Evolutionary conservation across 2,329 filamentous ascomycete genomes (phyloP).

Genomic region (Rasamsonia emersonii): DNA sequence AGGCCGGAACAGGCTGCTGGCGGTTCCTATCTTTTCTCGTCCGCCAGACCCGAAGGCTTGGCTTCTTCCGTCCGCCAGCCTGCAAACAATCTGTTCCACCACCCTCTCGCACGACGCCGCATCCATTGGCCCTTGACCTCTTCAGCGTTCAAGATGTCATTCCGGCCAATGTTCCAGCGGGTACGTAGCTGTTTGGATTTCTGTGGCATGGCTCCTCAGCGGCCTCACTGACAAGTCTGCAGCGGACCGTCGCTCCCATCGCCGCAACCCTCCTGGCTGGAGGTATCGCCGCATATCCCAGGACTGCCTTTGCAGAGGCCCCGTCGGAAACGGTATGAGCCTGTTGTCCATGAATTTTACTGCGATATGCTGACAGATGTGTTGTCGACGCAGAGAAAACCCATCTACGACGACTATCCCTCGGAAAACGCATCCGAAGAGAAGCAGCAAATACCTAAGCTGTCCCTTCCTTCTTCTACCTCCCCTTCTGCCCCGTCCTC

Average conservation of each 20-base stretch:
- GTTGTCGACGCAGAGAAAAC: slow-evolving; percentile 27
- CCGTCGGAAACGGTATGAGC: slow-evolving; percentile 26
- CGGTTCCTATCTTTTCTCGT: slow-evolving; percentile 7
- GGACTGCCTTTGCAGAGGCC: slow-evolving; percentile 35
- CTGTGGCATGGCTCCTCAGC: slow-evolving; percentile 3
- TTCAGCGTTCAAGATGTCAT: slow-evolving; percentile 26
- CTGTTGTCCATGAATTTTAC: slow-evolving; percentile 1
- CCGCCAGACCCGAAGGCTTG: slow-evolving; percentile 19
- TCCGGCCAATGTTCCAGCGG: slow-evolving; percentile 34
- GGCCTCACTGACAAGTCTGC: slow-evolving; percentile 18
- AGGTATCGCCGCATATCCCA: slow-evolving; percentile 31
- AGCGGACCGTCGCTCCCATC: slow-evolving; percentile 33
- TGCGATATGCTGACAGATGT: slow-evolving; percentile 7
- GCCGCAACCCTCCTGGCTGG: slow-evolving; percentile 33
- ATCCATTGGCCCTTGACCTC: slow-evolving; percentile 19
- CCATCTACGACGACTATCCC: slow-evolving; percentile 36
- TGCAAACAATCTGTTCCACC: slow-evolving; percentile 17
- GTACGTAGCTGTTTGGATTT: slow-evolving; percentile 19
- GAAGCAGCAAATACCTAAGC: slow-evolving; percentile 14
- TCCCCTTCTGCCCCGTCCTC: slow-evolving; percentile 15
- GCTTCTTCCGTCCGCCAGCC: slow-evolving; percentile 16
- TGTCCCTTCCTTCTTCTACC: slow-evolving; percentile 8
- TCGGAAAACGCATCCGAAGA: slow-evolving; percentile 20
- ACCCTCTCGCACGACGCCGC: slow-evolving; percentile 10
- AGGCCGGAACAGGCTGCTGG: slow-evolving; percentile 13